A percentile compares a stretch with the other conserved stretches of the same genome.
phyloP scores from a whole-genome alignment of 1,284 basidiomycete species.

The Sanghuangporus weigelae region DNA sequence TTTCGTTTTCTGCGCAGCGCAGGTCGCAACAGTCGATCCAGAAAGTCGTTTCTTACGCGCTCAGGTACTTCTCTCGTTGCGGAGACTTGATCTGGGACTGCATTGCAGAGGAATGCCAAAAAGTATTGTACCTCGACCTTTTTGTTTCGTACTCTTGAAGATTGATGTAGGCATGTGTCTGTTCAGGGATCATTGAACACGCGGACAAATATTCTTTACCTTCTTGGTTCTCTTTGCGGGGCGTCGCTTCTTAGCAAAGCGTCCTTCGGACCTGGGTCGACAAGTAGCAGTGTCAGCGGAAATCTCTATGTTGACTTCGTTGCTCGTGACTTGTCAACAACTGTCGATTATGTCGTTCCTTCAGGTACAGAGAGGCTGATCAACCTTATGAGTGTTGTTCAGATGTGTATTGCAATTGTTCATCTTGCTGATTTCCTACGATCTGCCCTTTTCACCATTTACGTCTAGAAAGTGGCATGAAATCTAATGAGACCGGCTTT shows the following conservation, averaged over 20 bases:
- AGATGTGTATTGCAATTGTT: conserved; percentile 42
- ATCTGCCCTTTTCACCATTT: background rate
- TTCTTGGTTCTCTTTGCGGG: conserved; percentile 86
- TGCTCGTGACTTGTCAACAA: conserved; percentile 62
- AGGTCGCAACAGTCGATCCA: conserved; percentile 88
- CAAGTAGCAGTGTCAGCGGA: conserved; percentile 32
- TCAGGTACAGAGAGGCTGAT: conserved; percentile 76
- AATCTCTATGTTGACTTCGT: conserved; percentile 72
- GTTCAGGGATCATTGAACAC: conserved; percentile 82
- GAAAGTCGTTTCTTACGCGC: conserved; percentile 80
- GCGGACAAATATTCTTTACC: conserved; percentile 89
- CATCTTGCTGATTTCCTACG: background rate
- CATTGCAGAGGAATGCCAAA: conserved; percentile 84
- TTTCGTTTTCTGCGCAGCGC: conserved; percentile 14
- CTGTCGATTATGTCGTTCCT: conserved; percentile 82
- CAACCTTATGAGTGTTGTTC: conserved; percentile 80
- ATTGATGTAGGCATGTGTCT: background rate
- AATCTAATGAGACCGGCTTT: background rate
- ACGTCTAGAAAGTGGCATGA: background rate
- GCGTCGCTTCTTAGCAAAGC: conserved; percentile 64
- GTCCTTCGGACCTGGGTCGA: conserved; percentile 35
- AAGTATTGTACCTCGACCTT: conserved; percentile 39
- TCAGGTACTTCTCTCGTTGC: conserved; percentile 78
- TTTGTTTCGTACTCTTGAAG: background rate
- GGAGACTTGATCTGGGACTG: conserved; percentile 96